A percentile compares a stretch with the other conserved stretches of the same genome.
These are phyloP conservation scores for Ceratocystis destructans DNA, from an alignment of 2,329 filamentous ascomycete species.

Conservation along the genomic window DNA sequence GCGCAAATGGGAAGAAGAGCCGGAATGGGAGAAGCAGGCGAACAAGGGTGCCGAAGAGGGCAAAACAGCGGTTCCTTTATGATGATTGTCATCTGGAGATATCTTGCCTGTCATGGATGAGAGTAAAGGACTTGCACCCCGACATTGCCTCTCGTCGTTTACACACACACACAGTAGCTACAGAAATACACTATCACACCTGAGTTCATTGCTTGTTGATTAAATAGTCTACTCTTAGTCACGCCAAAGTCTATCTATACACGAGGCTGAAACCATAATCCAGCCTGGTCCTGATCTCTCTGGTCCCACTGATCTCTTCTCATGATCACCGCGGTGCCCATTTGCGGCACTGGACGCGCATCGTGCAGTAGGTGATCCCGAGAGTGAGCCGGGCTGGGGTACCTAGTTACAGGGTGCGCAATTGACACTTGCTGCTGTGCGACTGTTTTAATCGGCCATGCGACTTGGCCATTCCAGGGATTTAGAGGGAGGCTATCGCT, in stretches of 20 bases:
- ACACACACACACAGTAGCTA: too few species aligned
- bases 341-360: background rate
- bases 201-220: background rate
- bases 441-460: background rate
- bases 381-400: background rate
- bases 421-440: background rate
- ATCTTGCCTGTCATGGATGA: too few species aligned
- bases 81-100: too few species aligned
- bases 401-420: background rate
- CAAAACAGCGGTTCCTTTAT: too few species aligned
- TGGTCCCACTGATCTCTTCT: background rate
- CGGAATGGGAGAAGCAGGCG: too few species aligned
- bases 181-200: too few species aligned
- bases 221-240: background rate
- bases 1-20: too few species aligned
- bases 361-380: background rate
- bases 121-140: too few species aligned
- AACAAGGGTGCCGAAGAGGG: too few species aligned
- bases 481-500: background rate
- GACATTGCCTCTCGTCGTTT: too few species aligned
- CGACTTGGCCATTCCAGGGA: conserved; percentile 2
- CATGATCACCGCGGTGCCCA: background rate
- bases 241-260: background rate
- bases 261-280: background rate
- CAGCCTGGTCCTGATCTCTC: background rate